Percentiles rank a stretch among this genome's conserved stretches.
phyloP scores from a whole-genome alignment of 768 basidiomycete genomes.

The Cytidiella melzeri region DNA sequence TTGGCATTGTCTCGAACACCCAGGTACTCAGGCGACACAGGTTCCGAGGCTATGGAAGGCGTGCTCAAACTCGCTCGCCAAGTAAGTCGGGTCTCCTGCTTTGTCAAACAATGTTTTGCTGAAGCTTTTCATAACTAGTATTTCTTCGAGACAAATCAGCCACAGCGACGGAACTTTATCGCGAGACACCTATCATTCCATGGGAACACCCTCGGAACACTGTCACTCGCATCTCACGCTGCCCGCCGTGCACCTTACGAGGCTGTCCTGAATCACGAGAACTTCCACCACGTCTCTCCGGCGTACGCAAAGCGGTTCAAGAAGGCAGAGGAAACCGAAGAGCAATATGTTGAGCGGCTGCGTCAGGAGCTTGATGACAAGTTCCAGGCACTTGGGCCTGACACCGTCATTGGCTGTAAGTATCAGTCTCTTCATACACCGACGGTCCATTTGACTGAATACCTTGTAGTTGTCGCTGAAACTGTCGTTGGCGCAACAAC shows the following conservation, averaged over 20 bases:
- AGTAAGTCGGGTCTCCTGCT: constrained; percentile 30
- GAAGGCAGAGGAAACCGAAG: constrained; percentile 61
- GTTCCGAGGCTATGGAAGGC: constrained; percentile 86
- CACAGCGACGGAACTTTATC: constrained; percentile 71
- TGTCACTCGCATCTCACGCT: constrained; percentile 65
- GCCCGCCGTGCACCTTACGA: constrained; percentile 63
- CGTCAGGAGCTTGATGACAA: constrained; percentile 80
- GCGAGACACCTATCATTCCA: constrained; percentile 76
- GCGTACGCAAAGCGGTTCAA: constrained; percentile 83
- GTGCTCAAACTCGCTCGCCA: constrained; percentile 80
- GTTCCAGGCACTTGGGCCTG: constrained; percentile 74
- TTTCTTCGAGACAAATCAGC: constrained; percentile 62
- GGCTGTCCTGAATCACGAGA: constrained; percentile 51
- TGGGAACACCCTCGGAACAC: constrained; percentile 72
- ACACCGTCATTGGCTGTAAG: constrained; percentile 79
- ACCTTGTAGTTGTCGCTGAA: constrained; percentile 64
- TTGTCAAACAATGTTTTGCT: background rate
- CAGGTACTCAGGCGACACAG: constrained; percentile 28
- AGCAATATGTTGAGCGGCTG: constrained; percentile 73
- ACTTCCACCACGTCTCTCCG: constrained; percentile 84
- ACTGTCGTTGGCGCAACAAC: constrained; percentile 86
- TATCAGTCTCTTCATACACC: constrained; percentile 13
- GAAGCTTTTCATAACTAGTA: constrained; percentile 39
- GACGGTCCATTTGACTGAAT: background rate
- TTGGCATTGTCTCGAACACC: background rate